Conservation (phyloP, 1,139 yeast species). For the Taphrina confusa region DNA sequence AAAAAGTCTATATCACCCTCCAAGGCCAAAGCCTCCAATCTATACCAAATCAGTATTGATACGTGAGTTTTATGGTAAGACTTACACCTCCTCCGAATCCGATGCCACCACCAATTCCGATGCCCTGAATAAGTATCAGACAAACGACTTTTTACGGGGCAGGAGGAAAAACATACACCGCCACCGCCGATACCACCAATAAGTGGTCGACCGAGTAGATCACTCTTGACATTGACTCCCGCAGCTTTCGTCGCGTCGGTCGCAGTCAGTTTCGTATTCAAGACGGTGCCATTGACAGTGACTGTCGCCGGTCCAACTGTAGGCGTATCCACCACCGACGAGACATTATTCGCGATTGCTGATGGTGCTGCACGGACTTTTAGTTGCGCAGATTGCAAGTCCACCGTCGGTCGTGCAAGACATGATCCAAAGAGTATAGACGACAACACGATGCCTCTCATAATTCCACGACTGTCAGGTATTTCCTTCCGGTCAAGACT, state of each 20-base stretch:
- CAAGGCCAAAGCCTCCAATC: slow-evolving; percentile 23
- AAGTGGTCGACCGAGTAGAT: slow-evolving; percentile 16
- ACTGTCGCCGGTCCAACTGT: neutral
- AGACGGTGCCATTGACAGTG: neutral
- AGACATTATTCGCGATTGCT: too few relatives aligned
- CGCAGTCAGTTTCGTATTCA: neutral
- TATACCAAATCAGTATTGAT: neutral
- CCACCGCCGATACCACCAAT: slow-evolving; percentile 15
- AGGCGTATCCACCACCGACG: neutral
- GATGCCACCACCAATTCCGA: slow-evolving; percentile 17
- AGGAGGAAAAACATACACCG: neutral
- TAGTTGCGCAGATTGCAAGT: neutral
- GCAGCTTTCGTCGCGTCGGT: slow-evolving; percentile 7
- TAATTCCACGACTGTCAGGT: too few relatives aligned
- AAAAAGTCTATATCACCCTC: slow-evolving; percentile 18
- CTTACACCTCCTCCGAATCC: slow-evolving; percentile 12
- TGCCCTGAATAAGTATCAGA: neutral
- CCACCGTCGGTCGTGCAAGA: neutral
- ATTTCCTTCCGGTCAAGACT: too few relatives aligned
- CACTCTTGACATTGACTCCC: slow-evolving; percentile 21
- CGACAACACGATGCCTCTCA: too few relatives aligned
- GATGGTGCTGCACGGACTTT: too few relatives aligned
- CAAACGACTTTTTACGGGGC: too few relatives aligned
- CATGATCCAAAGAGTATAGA: too few relatives aligned
- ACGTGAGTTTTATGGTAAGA: neutral